Base-by-base conservation (phyloP, 2,329 filamentous ascomycete species). In the Metarhizium album region DNA sequence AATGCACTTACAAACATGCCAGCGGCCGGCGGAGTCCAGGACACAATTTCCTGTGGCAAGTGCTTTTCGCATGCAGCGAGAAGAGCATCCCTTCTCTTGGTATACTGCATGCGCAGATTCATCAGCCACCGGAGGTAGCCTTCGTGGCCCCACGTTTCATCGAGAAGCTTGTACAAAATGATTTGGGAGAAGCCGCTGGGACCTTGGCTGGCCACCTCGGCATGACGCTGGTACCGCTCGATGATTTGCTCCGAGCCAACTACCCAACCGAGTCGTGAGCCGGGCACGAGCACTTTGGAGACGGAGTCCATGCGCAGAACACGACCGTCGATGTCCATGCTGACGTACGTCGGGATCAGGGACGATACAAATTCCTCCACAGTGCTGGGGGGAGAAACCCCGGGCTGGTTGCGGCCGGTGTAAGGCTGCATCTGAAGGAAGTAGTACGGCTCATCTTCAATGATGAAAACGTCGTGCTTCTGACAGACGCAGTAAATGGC, bases 401-500 rank as follows among this genome's bases (percentile, higher is more conserved):
- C 67, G 0, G 76, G 66, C 16, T 73, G 67, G 55, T 74, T 66
- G 31, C 74, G 69, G 14, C 79, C 75, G 1, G 75, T 75, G 68
- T 90, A 91, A 0, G 84, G 81, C 59, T 87, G 81, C 85, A 90
- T 87, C 68, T 95, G 90, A 35, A 95, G 75, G 71, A 91, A 95
- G 70, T 94, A 95, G 71, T 95, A 95, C 1, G 90, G 90, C 65
- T 95, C 90, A 64, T 95, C 90, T 70, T 96, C 90, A 58, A 95
- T 72, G 62, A 96, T 90, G 70, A 80, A 86, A 40, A 95, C 62
- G 62, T 95, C 87, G 67, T 95, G 88, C 70, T 88, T 89, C 64
- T 85, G 84, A 31, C 84, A 86, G 14, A 95, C 77, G 35, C 74
- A 74, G 68, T 95, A 95, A 45, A 95, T 75, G 22, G 81, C 85